phyloP scores from a whole-genome alignment of 306 rosid species.

The Acacia crassicarpa region DNA sequence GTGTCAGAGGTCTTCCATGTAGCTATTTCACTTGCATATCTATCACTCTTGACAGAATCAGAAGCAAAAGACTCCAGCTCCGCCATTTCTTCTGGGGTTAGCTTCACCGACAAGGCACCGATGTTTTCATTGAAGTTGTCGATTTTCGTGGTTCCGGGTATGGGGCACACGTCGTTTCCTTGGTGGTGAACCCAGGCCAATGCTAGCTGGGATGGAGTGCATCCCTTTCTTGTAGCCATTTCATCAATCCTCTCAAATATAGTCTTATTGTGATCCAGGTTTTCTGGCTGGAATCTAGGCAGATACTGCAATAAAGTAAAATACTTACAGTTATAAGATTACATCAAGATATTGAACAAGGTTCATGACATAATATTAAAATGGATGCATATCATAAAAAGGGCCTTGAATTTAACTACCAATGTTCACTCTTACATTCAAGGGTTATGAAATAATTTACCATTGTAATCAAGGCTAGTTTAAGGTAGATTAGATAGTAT shows the following conservation, averaged over 20 bases:
- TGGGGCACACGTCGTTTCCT: constrained; percentile 30
- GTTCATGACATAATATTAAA: no score
- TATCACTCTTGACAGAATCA: constrained; percentile 50
- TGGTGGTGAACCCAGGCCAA: constrained; percentile 78
- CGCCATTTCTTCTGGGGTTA: constrained; percentile 58
- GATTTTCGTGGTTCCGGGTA: constrained; percentile 78
- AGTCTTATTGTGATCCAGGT: constrained; percentile 53
- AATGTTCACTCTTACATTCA: neutral
- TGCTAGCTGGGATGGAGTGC: constrained; percentile 63
- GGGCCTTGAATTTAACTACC: neutral
- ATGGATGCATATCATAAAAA: no score
- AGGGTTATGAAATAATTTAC: neutral
- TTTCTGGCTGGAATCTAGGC: constrained; percentile 61
- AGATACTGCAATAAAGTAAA: constrained; percentile 26
- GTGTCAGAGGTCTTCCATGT: constrained; percentile 60
- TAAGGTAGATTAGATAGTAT: no score
- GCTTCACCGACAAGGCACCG: constrained; percentile 59
- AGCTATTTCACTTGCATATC: neutral
- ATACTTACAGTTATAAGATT: neutral
- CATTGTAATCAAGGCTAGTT: neutral
- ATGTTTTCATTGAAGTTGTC: constrained; percentile 61
- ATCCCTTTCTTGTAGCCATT: constrained; percentile 60
- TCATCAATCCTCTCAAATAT: constrained; percentile 59
- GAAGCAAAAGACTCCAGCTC: constrained; percentile 59
- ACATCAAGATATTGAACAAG: neutral